phyloP scores from a whole-genome alignment of 2,329 filamentous ascomycete genomes.

The Cytospora paraplurivora region DNA sequence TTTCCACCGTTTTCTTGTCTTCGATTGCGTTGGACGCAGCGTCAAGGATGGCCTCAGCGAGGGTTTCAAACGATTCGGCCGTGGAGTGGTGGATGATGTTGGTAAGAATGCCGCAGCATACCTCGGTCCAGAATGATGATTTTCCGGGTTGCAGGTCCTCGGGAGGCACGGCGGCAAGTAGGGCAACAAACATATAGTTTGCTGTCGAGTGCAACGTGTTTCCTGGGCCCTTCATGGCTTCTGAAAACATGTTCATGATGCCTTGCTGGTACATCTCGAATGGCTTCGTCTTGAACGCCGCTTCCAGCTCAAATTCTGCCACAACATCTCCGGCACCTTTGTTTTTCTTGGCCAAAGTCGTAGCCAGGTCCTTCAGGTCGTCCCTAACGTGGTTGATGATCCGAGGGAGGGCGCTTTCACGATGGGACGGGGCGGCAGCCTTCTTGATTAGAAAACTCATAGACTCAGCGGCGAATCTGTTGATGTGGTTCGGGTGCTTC shows the following conservation, averaged over 20 bases:
- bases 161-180: constrained; percentile 55
- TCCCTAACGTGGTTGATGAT: constrained; percentile 73
- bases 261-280: constrained; percentile 78
- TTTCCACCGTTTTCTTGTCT: constrained; percentile 37
- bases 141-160: constrained; percentile 52
- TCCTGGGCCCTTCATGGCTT: constrained; percentile 70
- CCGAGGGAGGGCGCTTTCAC: constrained; percentile 69
- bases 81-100: constrained; percentile 83
- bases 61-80: constrained; percentile 68
- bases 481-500: constrained; percentile 81
- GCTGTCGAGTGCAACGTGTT: constrained; percentile 62
- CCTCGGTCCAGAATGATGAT: constrained; percentile 58
- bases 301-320: constrained; percentile 22
- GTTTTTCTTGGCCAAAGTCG: constrained; percentile 15
- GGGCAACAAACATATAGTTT: constrained; percentile 52
- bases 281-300: constrained; percentile 53
- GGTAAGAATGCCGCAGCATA: constrained; percentile 75
- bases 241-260: constrained; percentile 88
- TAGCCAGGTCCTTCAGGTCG: constrained; percentile 58
- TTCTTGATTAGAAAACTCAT: constrained; percentile 93
- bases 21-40: constrained; percentile 45
- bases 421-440: constrained; percentile 74
- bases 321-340: constrained; percentile 4
- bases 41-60: constrained; percentile 64
- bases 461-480: constrained; percentile 90